A percentile compares a stretch with the other conserved stretches of the same genome.
phyloP scores from a whole-genome alignment of 208 protist species.

The Balamuthia mandrillaris region DNA sequence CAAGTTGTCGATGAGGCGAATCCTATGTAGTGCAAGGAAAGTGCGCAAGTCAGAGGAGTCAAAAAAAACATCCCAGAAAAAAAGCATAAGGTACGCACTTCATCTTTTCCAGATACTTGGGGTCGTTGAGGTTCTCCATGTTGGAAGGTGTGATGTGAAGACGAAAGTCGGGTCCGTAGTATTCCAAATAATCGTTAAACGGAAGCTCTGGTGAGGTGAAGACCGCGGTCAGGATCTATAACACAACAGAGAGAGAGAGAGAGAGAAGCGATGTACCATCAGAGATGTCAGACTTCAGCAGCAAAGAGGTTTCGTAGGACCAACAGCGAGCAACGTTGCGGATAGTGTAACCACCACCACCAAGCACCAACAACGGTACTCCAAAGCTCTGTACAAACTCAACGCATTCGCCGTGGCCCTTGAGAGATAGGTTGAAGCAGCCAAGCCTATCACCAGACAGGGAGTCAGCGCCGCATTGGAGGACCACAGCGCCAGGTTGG shows the following conservation, averaged over 20 bases:
- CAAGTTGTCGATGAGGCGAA: constrained; percentile 56
- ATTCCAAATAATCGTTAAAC: constrained; percentile 88
- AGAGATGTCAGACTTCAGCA: constrained; percentile 65
- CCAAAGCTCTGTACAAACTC: constrained; percentile 85
- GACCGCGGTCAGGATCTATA: background rate
- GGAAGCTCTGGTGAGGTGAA: constrained; percentile 70
- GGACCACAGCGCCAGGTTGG: constrained; percentile 90
- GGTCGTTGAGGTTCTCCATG: constrained; percentile 51
- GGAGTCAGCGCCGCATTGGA: constrained; percentile 98
- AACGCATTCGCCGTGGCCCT: constrained; percentile 88
- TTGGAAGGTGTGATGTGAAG: constrained; percentile 68
- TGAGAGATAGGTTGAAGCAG: constrained; percentile 90
- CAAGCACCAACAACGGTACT: constrained; percentile 91
- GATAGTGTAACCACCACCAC: constrained; percentile 98
- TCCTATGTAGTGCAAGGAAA: too few species aligned
- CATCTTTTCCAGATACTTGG: constrained; percentile 61
- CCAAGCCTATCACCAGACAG: constrained; percentile 94
- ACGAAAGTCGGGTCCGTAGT: constrained; percentile 83
- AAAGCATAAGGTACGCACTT: constrained; percentile 15
- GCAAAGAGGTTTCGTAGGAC: constrained; percentile 92
- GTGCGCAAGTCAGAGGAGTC: background rate
- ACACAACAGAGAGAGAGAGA: background rate
- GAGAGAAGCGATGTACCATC: constrained; percentile 30
- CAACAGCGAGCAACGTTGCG: constrained; percentile 96
- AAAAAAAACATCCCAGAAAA: background rate